A percentile compares a stretch with the other conserved stretches of the same genome.
These are phyloP conservation scores for Davidsoniella virescens DNA, from an alignment of 2,329 filamentous ascomycete genomes.

Conservation along the genomic window DNA sequence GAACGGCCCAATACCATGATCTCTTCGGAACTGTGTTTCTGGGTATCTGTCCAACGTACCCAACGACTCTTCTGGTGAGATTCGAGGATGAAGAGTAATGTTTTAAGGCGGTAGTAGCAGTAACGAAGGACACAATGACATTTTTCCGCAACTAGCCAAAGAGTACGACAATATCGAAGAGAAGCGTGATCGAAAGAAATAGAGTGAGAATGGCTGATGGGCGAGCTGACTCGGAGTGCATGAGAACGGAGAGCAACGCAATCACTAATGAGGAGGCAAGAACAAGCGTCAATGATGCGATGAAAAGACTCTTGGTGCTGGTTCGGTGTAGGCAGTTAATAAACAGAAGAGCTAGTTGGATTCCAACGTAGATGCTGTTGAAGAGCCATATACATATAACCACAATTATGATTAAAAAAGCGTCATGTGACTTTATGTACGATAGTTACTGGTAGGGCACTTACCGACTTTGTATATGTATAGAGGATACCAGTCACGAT, in stretches of 20 bases:
- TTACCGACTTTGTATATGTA: conserved; percentile 19
- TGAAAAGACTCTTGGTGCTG: conserved; percentile 16
- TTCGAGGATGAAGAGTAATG: conserved; percentile 23
- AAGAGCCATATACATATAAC: conserved; percentile 14
- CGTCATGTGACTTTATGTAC: background rate
- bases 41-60: conserved; percentile 22
- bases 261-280: conserved; percentile 19
- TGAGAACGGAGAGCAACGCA: conserved; percentile 19
- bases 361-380: conserved; percentile 16
- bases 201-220: conserved; percentile 27
- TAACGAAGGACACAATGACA: conserved; percentile 21
- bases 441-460: conserved; percentile 11
- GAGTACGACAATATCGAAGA: conserved; percentile 30
- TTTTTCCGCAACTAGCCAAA: conserved; percentile 22
- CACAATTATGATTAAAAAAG: background rate
- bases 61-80: conserved; percentile 24
- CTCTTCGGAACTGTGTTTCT: conserved; percentile 24
- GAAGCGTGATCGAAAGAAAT: conserved; percentile 26
- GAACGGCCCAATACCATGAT: conserved; percentile 20
- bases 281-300: conserved; percentile 19
- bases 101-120: conserved; percentile 22
- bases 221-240: conserved; percentile 23
- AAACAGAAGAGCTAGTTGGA: conserved; percentile 21
- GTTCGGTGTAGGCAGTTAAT: conserved; percentile 15
- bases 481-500: conserved; percentile 23